A percentile compares a stretch with the other conserved stretches of the same genome.
Conservation (phyloP, 116 monocot genomes). For the Dioscorea cayenensis region DNA sequence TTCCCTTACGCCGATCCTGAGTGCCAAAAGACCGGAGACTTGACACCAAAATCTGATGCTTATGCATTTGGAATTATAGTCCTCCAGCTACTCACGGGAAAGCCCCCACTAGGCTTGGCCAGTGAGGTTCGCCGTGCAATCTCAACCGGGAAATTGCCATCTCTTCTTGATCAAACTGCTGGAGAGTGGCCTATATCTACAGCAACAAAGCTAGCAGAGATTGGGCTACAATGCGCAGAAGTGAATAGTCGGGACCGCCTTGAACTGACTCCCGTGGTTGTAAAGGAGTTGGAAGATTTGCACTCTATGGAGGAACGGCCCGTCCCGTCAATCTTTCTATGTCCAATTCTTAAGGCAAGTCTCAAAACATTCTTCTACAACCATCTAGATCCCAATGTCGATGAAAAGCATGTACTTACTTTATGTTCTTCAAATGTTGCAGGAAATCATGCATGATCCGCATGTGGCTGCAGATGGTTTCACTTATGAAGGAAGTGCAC, state of each 20-base stretch:
- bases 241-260: conserved; percentile 32
- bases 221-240: conserved; percentile 51
- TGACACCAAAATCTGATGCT: conserved; percentile 55
- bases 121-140: conserved; percentile 46
- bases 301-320: conserved; percentile 43
- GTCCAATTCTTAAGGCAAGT: conserved; percentile 76
- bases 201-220: conserved; percentile 55
- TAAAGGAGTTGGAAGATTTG: conserved; percentile 56
- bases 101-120: conserved; percentile 33
- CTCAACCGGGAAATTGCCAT: conserved; percentile 23
- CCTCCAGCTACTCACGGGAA: conserved; percentile 70
- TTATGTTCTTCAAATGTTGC: conserved; percentile 4
- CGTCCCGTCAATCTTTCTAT: conserved; percentile 56
- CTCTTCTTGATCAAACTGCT: conserved; percentile 51
- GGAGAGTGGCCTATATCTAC: conserved; percentile 67
- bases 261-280: conserved; percentile 45
- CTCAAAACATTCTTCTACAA: background rate
- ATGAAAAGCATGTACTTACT: background rate
- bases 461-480: conserved; percentile 81
- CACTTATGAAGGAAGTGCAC: conserved; percentile 65
- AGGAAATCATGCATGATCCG: conserved; percentile 91
- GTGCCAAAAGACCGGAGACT: conserved; percentile 23
- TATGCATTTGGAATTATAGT: conserved; percentile 73
- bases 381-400: background rate
- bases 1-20: conserved; percentile 62